Conservation (phyloP, 441 rosid species). For the Adansonia rubrostipa region DNA sequence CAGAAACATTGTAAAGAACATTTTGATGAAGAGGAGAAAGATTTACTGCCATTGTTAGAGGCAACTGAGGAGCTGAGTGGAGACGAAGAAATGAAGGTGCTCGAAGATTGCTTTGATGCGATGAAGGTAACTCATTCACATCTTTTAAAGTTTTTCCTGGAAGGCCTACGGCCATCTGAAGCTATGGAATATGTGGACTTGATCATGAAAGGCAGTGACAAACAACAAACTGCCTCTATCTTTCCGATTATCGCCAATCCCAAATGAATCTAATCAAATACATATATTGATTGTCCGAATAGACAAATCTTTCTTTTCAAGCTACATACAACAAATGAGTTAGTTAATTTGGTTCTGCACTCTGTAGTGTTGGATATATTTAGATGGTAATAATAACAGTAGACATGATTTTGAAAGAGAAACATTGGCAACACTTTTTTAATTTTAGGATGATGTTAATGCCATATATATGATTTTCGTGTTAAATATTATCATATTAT, state of each 20-base stretch:
- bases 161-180: conserved; percentile 64
- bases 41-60: conserved; percentile 59
- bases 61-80: conserved; percentile 55
- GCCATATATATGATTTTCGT: no score
- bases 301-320: no score
- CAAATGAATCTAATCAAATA: background rate
- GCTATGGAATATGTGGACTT: conserved; percentile 69
- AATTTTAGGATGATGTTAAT: no score
- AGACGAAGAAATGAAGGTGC: conserved; percentile 44
- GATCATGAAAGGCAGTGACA: conserved; percentile 48
- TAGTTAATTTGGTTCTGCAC: no score
- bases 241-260: conserved; percentile 27
- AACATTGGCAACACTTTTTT: no score
- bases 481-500: no score
- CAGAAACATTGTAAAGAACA: conserved; percentile 60
- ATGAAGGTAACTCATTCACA: conserved; percentile 68
- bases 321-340: no score
- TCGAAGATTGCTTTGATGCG: conserved; percentile 50
- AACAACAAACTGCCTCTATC: conserved; percentile 29
- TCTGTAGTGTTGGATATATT: no score
- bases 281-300: no score
- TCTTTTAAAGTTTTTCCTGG: conserved; percentile 51
- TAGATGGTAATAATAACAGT: no score
- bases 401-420: no score
- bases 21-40: conserved; percentile 67